Conservation (phyloP, 169 alveolate species). For the Eimeria maxima region DNA sequence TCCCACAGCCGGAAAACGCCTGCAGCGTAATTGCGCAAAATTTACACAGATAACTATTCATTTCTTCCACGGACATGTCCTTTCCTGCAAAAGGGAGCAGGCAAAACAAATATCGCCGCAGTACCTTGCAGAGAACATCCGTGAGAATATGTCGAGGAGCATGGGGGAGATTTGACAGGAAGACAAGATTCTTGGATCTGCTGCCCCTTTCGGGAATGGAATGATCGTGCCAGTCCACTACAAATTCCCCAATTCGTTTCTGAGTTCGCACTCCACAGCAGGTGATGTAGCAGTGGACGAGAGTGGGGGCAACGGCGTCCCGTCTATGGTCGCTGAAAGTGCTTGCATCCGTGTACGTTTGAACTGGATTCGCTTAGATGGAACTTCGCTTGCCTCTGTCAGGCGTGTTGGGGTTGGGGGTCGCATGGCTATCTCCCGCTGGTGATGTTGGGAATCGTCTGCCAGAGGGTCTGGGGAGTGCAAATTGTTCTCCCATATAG, state of each 20-base stretch:
- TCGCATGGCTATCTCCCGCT: slow-evolving; percentile 73
- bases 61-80: background rate
- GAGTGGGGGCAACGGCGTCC: background rate
- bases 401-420: slow-evolving; percentile 82
- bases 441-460: background rate
- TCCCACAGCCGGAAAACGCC: slow-evolving; percentile 83
- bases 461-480: slow-evolving; percentile 1
- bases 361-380: background rate
- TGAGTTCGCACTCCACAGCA: background rate
- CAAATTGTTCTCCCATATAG: background rate
- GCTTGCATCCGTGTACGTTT: too few species aligned
- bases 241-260: slow-evolving; percentile 81
- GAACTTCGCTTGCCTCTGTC: slow-evolving; percentile 69
- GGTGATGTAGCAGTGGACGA: background rate
- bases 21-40: background rate
- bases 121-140: slow-evolving; percentile 64
- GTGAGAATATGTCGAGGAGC: slow-evolving; percentile 72
- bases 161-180: slow-evolving; percentile 80
- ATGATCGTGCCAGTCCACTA: slow-evolving; percentile 76
- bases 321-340: too few species aligned
- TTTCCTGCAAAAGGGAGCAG: background rate
- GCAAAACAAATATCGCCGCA: background rate
- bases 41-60: background rate
- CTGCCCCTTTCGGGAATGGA: slow-evolving; percentile 71
- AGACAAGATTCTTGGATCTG: slow-evolving; percentile 78